phyloP scores from a whole-genome alignment of 495 filamentous ascomycete genomes.

The Hyaloscypha hepaticicola region DNA sequence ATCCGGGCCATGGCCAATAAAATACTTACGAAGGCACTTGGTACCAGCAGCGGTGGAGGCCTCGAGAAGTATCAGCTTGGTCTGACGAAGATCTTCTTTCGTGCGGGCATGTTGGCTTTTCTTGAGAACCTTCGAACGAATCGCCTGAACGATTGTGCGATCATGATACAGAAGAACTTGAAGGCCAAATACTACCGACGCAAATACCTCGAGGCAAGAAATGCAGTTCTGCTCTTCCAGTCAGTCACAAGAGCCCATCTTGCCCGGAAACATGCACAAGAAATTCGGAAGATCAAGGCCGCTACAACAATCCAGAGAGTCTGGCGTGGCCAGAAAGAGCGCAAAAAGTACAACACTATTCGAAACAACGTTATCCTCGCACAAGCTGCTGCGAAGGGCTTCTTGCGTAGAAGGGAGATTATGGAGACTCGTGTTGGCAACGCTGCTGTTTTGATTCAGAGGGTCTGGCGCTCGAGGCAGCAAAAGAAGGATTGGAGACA shows the following conservation, averaged over 20 bases:
- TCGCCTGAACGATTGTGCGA: constrained; percentile 87
- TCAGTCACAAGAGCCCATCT: constrained; percentile 68
- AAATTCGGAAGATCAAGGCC: constrained; percentile 78
- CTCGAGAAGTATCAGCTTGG: constrained; percentile 95
- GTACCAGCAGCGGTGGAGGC: constrained; percentile 69
- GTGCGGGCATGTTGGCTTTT: constrained; percentile 97
- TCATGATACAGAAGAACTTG: constrained; percentile 99
- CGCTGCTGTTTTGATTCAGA: constrained; percentile 86
- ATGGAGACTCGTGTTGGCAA: constrained; percentile 93
- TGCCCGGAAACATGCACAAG: constrained; percentile 73
- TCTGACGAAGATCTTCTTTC: constrained; percentile 98
- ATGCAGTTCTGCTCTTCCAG: constrained; percentile 78
- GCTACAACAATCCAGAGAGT: constrained; percentile 93
- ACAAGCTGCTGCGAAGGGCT: constrained; percentile 88
- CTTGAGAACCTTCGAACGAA: constrained; percentile 90
- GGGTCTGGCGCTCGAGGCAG: constrained; percentile 78
- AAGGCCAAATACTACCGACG: constrained; percentile 92
- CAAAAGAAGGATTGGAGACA: constrained; percentile 81
- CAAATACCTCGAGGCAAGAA: constrained; percentile 83
- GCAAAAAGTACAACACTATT: constrained; percentile 71
- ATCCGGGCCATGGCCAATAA: constrained; percentile 91
- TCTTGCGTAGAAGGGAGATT: constrained; percentile 80
- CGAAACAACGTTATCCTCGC: constrained; percentile 80
- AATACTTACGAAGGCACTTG: constrained; percentile 88
- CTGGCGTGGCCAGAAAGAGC: constrained; percentile 88